phyloP scores from a whole-genome alignment of 108 stramenopile genomes.

The Skeletonema grethae region DNA sequence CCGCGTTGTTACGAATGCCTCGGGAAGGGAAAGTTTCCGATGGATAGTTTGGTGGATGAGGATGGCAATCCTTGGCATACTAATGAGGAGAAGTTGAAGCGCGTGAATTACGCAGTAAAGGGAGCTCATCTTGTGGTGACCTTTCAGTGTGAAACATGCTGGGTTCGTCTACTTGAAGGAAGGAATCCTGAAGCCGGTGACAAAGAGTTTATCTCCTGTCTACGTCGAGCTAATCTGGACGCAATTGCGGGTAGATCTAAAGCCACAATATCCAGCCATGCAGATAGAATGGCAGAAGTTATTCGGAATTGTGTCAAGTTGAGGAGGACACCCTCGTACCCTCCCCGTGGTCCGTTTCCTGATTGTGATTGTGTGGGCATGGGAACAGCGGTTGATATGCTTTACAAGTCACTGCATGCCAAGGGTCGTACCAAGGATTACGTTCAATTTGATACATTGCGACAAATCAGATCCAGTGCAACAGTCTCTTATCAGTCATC shows the following conservation, averaged over 20 bases:
- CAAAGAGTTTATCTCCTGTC: slow-evolving; percentile 5
- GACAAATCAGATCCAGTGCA: slow-evolving; percentile 15
- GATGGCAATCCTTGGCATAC: slow-evolving; percentile 17
- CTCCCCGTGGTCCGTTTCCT: slow-evolving; percentile 27
- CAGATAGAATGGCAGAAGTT: background rate
- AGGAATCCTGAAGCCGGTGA: background rate
- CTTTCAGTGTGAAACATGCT: slow-evolving; percentile 61
- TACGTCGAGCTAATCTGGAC: slow-evolving; percentile 56
- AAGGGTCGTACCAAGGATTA: slow-evolving; percentile 12
- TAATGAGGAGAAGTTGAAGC: background rate
- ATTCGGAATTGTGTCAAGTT: background rate
- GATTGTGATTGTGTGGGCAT: slow-evolving; percentile 34
- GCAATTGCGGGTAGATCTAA: slow-evolving; percentile 13
- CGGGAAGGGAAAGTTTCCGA: slow-evolving; percentile 10
- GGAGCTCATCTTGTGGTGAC: slow-evolving; percentile 42
- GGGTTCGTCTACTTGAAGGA: slow-evolving; percentile 32
- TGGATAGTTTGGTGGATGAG: slow-evolving; percentile 20
- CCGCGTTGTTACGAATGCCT: slow-evolving; percentile 30
- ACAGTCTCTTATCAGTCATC: slow-evolving; percentile 11
- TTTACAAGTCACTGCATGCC: slow-evolving; percentile 15
- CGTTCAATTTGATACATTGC: slow-evolving; percentile 30
- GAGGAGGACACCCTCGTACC: slow-evolving; percentile 7
- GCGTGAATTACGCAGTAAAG: slow-evolving; percentile 5
- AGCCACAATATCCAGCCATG: slow-evolving; percentile 7
- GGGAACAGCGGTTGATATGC: slow-evolving; percentile 32